Base-by-base conservation (phyloP, 2,329 filamentous ascomycete genomes). In the Cadophora sp. region DNA sequence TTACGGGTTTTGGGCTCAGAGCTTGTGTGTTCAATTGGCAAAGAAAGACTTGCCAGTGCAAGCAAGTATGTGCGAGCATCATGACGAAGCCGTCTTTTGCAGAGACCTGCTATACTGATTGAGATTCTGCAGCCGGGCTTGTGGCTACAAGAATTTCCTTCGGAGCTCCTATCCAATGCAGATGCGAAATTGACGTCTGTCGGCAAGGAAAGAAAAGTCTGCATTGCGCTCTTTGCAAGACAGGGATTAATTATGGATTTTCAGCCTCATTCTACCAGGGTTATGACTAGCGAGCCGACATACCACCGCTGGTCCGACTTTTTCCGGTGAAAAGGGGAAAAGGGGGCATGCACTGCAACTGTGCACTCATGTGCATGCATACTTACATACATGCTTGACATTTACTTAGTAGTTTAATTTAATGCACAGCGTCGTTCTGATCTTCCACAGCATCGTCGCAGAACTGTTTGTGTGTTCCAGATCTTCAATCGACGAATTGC, bases 191-290 rank as follows among this genome's bases (percentile, higher is more conserved):
- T 29, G 50, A 53, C 50, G 50, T 37, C n/a, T 48, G 19, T 53
- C 50, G 8, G 27, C n/a, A 22, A 22, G 34, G 14, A 34, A 34
- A 34, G 31, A 58, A 58, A 58, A 58, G 31, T 37, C 55, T 58
- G 55, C 55, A 58, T 37, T 22, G 31, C 11, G 29, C 8, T 58
- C 29, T 29, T 58, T 58, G 55, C n/a, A 37, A 19, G 29, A 74
- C 62, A 27, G 73, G 73, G 67, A 77, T 61, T 27, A 46, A 43
- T 61, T 46, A 43, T 61, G 61, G 63, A 43, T 55, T 64, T 40
- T 69, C 61, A 69, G 67, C 67, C 67, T 63, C 67, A 69, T 48
- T 22, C 1, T 22, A 46, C 48, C 27, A 34, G 48, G 59, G 43
- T 61, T 4, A 43, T 53, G 26, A 61, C 26, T 66, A 62, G 64